Percentiles rank a stretch among this genome's conserved stretches.
Evolutionary conservation across 2,329 filamentous ascomycete species (phyloP).

Genomic region (Remersonia thermophila): DNA sequence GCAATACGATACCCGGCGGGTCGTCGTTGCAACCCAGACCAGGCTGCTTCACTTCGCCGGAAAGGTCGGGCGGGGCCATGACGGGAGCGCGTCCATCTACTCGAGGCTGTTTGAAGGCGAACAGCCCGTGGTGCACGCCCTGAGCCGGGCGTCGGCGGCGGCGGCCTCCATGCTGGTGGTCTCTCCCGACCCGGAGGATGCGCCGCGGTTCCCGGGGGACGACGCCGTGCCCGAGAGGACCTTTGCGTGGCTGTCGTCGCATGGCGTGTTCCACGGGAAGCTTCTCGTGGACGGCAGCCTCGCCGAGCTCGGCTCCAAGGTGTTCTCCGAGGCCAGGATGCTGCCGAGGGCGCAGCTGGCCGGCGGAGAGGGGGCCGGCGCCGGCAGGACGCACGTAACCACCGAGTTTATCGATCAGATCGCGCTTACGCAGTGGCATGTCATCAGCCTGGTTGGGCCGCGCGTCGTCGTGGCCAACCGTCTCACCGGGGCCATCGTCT

Average conservation of each 20-base stretch:
- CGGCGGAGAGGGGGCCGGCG: conserved; percentile 48
- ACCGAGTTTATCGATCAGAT: conserved; percentile 68
- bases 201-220: conserved; percentile 33
- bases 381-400: conserved; percentile 49
- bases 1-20: conserved; percentile 51
- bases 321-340: conserved; percentile 70
- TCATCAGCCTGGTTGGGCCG: conserved; percentile 70
- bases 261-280: conserved; percentile 80
- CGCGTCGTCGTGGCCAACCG: conserved; percentile 77
- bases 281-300: conserved; percentile 51
- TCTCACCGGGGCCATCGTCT: conserved; percentile 72
- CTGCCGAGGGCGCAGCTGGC: conserved; percentile 63
- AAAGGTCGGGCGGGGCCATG: conserved; percentile 59
- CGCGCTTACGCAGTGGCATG: conserved; percentile 85
- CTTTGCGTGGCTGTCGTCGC: conserved; percentile 82
- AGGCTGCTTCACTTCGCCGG: conserved; percentile 73
- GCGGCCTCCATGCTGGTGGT: conserved; percentile 58
- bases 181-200: conserved; percentile 59
- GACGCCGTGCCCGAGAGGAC: conserved; percentile 52
- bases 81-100: conserved; percentile 77
- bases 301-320: conserved; percentile 55
- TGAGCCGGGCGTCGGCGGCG: conserved; percentile 44
- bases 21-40: conserved; percentile 68
- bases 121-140: conserved; percentile 63
- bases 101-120: conserved; percentile 80